Conservation (phyloP, 1,284 basidiomycete species). For the Exsudoporus floridanus region DNA sequence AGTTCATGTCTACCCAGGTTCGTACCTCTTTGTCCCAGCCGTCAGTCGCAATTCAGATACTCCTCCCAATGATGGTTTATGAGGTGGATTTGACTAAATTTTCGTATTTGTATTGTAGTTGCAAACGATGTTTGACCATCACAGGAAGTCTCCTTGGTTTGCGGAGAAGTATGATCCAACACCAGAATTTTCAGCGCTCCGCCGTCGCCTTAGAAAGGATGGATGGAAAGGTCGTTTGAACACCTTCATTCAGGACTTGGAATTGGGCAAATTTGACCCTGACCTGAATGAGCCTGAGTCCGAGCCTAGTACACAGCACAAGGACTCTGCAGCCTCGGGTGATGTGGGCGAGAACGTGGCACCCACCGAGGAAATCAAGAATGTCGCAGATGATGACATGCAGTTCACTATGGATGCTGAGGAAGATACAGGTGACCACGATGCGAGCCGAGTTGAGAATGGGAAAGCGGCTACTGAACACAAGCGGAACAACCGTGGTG, state of each 20-base stretch:
- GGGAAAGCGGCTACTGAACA: conserved; percentile 50
- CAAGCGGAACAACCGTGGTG: conserved; percentile 55
- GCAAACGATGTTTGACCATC: conserved; percentile 89
- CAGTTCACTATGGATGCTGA: conserved; percentile 67
- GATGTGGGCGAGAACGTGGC: conserved; percentile 33
- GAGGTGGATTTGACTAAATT: conserved; percentile 34
- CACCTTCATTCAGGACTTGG: conserved; percentile 74
- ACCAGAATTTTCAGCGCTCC: conserved; percentile 64
- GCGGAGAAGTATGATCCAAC: conserved; percentile 87
- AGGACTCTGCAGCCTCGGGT: conserved; percentile 45
- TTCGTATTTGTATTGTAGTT: conserved; percentile 59
- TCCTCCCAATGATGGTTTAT: conserved; percentile 13
- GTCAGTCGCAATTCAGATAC: conserved; percentile 13
- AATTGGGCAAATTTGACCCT: conserved; percentile 81
- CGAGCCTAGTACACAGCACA: conserved; percentile 46
- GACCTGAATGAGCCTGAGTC: conserved; percentile 59
- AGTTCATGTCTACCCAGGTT: conserved; percentile 82
- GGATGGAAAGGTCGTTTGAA: conserved; percentile 76
- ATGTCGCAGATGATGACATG: conserved; percentile 55
- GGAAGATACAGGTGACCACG: conserved; percentile 64
- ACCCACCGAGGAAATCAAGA: conserved; percentile 50
- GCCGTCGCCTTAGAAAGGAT: conserved; percentile 74
- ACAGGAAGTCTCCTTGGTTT: conserved; percentile 91
- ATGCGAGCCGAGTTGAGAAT: conserved; percentile 56
- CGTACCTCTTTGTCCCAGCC: conserved; percentile 36